Evolutionary conservation across 805 yeast species (phyloP), one percentile per base, ranked within the genome.

Genomic region (Monosporozyma yasuniensis): DNA sequence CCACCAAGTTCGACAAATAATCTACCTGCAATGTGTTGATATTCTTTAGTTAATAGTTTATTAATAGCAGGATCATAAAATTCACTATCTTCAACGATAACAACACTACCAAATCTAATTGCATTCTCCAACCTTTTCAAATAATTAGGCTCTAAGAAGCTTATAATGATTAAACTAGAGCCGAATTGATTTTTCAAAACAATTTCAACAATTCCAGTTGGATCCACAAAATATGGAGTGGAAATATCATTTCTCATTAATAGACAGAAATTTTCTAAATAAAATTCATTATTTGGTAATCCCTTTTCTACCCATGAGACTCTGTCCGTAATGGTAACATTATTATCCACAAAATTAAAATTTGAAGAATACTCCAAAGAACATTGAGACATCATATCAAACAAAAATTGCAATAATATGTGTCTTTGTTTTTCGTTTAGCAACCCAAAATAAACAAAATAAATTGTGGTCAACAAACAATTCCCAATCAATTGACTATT

Each of bases 11-110:
- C 71, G 1, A 88, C 74, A 47, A 85, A 63, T 6, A 71, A 64
- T 44, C 96, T 72, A 0, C 93, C 93, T 3, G 96, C 96, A 27
- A 81, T 72, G 27, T 73, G 70, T 27, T 47, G 73, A 37, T 78
- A 72, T 51, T 88, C 95, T 30, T 72, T 71, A 44, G 78, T 73
- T 45, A 91, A 64, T 1, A 91, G 65, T 0, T 84, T 73, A 50
- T 77, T 77, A 10, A 91, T 60, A 7, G 86, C 67, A 0, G 96
- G 95, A 61, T 91, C 91, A 59, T 77, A 81, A 55, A 75, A 69
- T 59, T 91, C 97, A 3, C 90, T 89, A 66, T 91, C 91, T 55
- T 79, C 79, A 16, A 91, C 73, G 12, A 90, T 60, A 7, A 91
- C 69, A 0, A 77, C 58, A 2, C 87, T 88, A 4, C 98, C 97